A percentile compares a stretch with the other conserved stretches of the same genome.
These are phyloP conservation scores for Rosa lucieae DNA, from an alignment of 306 rosid genomes.

Conservation along the genomic window DNA sequence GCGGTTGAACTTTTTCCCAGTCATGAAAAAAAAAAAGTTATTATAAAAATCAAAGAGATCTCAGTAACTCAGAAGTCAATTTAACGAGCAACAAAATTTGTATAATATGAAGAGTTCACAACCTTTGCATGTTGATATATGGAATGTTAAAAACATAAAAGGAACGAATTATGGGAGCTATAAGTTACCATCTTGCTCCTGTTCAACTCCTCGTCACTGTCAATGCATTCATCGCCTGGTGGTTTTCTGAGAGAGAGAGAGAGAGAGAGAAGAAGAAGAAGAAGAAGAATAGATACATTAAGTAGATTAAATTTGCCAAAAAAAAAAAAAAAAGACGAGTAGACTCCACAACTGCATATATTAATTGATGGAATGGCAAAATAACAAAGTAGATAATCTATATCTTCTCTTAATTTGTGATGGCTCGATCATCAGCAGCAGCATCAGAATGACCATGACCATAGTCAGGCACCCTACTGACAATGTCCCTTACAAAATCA, in stretches of 20 bases:
- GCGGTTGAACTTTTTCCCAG: not conserved
- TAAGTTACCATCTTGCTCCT: slow-evolving; percentile 84
- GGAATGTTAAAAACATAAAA: slow-evolving; percentile 4
- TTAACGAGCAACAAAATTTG: not conserved
- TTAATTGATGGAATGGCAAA: slow-evolving; percentile 16
- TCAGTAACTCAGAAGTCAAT: not conserved
- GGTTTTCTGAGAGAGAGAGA: slow-evolving; percentile 53
- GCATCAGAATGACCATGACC: slow-evolving; percentile 83
- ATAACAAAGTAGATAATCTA: slow-evolving; percentile 1
- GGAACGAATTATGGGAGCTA: slow-evolving; percentile 2
- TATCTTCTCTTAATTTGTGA: slow-evolving; percentile 69
- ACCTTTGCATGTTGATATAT: not conserved
- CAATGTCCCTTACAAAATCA: slow-evolving; percentile 88
- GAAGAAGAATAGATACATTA: slow-evolving; percentile 13
- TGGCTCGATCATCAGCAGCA: slow-evolving; percentile 66
- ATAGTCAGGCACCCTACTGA: slow-evolving; percentile 91
- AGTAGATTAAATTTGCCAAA: not conserved
- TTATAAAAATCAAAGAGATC: not conserved
- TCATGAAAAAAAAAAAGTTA: not conserved
- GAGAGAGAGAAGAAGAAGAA: too few species aligned
- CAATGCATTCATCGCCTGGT: slow-evolving; percentile 68
- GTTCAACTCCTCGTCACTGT: slow-evolving; percentile 86
- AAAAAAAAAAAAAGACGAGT: not conserved
- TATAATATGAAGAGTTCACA: not conserved
- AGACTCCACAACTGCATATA: slow-evolving; percentile 11